phyloP scores from a whole-genome alignment of 169 alveolate genomes.

The Theileria parva region DNA sequence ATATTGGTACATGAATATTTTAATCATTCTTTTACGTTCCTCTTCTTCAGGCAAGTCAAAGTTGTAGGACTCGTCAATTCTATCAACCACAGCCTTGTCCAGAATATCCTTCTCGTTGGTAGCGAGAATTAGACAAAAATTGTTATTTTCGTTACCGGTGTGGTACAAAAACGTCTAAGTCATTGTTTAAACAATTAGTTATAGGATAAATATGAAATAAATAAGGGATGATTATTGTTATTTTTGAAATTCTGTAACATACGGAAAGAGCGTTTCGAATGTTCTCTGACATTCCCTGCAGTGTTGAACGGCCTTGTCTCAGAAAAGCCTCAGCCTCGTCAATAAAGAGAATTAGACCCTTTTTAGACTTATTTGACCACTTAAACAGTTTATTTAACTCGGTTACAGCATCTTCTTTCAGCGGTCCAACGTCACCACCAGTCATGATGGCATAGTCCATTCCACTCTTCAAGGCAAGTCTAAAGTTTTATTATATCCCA shows the following conservation, averaged over 20 bases:
- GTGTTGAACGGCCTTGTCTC: constrained; percentile 85
- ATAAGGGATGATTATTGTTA: neutral
- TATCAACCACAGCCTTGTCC: constrained; percentile 92
- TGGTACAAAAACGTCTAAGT: constrained; percentile 88
- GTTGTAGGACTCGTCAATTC: constrained; percentile 93
- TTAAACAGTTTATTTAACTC: constrained; percentile 93
- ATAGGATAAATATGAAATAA: neutral
- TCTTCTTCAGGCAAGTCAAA: constrained; percentile 90
- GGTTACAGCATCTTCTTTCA: constrained; percentile 91
- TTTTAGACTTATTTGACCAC: constrained; percentile 92
- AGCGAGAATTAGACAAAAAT: constrained; percentile 91
- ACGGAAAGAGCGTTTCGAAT: constrained; percentile 86
- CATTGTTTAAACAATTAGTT: constrained; percentile 45
- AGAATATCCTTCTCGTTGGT: constrained; percentile 92
- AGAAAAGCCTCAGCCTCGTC: constrained; percentile 98
- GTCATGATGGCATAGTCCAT: constrained; percentile 92
- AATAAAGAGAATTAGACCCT: constrained; percentile 90
- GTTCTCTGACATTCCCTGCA: constrained; percentile 86
- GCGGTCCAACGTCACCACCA: constrained; percentile 97
- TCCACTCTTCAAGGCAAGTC: constrained; percentile 89
- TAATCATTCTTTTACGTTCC: constrained; percentile 88
- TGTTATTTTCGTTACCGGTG: constrained; percentile 94
- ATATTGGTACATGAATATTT: constrained; percentile 88
- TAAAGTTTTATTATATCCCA: constrained; percentile 40
- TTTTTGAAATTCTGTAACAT: neutral